Base-by-base conservation (phyloP, 176 grass and related monocot genomes). In the Elaeis guineensis region DNA sequence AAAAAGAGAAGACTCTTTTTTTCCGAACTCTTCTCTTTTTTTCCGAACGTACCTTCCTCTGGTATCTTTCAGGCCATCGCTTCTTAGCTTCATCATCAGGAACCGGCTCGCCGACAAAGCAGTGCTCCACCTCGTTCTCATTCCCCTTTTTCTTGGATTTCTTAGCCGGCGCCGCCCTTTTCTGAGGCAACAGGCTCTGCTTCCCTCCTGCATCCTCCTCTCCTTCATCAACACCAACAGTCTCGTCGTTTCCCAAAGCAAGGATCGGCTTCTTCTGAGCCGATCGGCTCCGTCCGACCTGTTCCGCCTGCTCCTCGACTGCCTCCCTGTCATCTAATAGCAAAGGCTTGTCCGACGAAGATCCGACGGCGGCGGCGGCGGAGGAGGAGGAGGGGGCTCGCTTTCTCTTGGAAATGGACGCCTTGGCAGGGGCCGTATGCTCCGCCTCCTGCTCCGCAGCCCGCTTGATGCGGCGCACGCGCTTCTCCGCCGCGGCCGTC, bases 31-130 rank as follows among this genome's bases (percentile, higher is more conserved):
- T n/a, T n/a, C n/a, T n/a, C n/a, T n/a, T n/a, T 17, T 50, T 54
- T 53, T 50, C 35, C 4, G 18, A 7, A 44, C 9, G 1, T 75
- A 75, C 79, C 66, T 70, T 71, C 67, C 32, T 55, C 17, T 64
- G 39, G 54, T 90, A 95, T 57, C 86, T 72, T 3, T 89, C 59
- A 1, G 90, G 85, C 85, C 90, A 95, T 49, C 32, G 55, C 25
- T n/a, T 5, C 23, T 61, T 83, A 3, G 81, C 85, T 72, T 83
- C 90, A 0, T 19, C 69, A 5, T 65, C 50, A 4, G 61, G 69
- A 55, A 95, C 2, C 0, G 82, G 57, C 21, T 69, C 61, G 0
- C 85, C 89, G 3, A 74, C 4, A 17, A 89, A 85, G 49, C 50
- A n/a, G n/a, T 12, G 12, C 51, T 69, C 72, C 2, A 62, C 68